These are phyloP conservation scores for Lyophyllum semitale DNA, from an alignment of 768 basidiomycete genomes.

Conservation along the genomic window DNA sequence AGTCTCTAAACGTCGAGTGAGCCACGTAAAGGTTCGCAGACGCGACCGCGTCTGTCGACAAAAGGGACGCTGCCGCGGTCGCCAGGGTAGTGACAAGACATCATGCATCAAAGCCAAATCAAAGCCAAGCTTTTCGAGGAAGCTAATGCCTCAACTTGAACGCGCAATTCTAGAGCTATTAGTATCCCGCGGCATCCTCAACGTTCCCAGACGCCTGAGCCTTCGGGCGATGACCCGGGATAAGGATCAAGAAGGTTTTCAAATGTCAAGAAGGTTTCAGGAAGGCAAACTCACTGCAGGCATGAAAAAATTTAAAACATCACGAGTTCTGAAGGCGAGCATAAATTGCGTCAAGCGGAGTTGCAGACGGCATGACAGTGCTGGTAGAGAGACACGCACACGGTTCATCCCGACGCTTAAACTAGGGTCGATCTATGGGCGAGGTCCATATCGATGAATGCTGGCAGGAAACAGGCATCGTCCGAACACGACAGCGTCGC, in stretches of 20 bases:
- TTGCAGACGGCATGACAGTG: conserved; percentile 2
- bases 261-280: neutral
- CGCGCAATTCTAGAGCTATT: neutral
- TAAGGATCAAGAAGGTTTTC: neutral
- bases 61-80: neutral
- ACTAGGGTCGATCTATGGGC: neutral
- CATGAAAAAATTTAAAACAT: neutral
- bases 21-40: neutral
- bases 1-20: neutral
- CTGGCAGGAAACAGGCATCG: conserved; percentile 1
- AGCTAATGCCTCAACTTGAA: neutral
- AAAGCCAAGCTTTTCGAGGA: neutral
- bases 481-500: conserved; percentile 3
- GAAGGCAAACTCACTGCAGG: neutral
- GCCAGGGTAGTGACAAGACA: neutral
- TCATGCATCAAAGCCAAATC: too few species aligned
- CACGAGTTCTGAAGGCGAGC: neutral
- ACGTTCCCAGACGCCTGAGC: neutral
- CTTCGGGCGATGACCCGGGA: neutral
- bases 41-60: neutral
- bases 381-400: neutral
- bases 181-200: neutral
- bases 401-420: conserved; percentile 3
- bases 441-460: conserved; percentile 4
- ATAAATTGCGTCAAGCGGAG: conserved; percentile 2